Evolutionary conservation across 1,284 basidiomycete species (phyloP), one percentile per base, ranked within the genome.

Genomic region (Gomphus bonarii): DNA sequence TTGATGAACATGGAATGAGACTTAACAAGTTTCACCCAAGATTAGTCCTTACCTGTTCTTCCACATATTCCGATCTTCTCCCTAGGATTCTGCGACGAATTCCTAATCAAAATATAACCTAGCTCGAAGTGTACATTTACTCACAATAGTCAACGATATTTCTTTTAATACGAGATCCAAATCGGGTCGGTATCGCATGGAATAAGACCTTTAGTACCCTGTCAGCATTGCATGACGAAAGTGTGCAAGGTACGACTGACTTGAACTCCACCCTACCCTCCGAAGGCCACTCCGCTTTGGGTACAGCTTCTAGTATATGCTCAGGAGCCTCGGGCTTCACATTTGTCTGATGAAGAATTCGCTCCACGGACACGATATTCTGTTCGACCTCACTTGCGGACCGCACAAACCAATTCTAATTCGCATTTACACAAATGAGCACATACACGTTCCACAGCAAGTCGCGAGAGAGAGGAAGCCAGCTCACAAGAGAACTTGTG

Each of bases 301-400:
- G 86, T 59, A 84, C 78, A 22, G 70, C 73, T 20, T 84, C 84
- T 0, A 82, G 77, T 9, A 89, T 73, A 61, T 89, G 85, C 60
- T 80, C 80, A 0, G 91, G 82, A 2, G 88, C 89, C 68, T 95
- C 93, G 0, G 85, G 74, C 12, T 73, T 67, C n/a, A 94, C 71
- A n/a, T 85, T 75, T 30, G 86, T 84, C 66, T 95, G 85, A 61
- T 85, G 80, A 43, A 83, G 64, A 59, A 88, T 84, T 9, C 86
- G 77, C 69, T 91, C 90, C 8, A 90, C 88, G 61, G 90, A 92
- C 61, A 95, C 91, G 64, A 97, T 88, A 66, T 95, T 95, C 68
- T 92, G 90, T 70, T 97, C 94, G 12, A 95, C 90, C 65, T 97
- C 94, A 60, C 88, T 91, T 0, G 90, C 88, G 14, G 84, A 85